Evolutionary conservation across 495 filamentous ascomycete species (phyloP), one percentile per base, ranked within the genome.

Genomic region (Xylaria grammica): DNA sequence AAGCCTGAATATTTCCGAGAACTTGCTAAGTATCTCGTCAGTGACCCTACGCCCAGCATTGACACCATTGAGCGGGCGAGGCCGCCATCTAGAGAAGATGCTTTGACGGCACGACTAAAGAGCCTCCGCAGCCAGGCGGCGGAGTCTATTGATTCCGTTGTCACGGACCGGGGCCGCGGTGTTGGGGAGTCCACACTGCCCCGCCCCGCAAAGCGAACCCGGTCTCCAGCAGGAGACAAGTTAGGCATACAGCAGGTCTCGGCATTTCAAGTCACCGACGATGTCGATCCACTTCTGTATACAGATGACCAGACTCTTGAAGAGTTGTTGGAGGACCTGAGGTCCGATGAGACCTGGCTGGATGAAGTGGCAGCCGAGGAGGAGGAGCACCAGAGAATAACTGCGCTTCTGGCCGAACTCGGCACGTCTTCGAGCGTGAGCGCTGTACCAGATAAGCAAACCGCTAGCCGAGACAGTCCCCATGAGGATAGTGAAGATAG

Each of bases 21-120:
- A 17, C 63, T 56, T 63, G 30, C 68, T 73, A 67, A 73, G 30
- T 32, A 9, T 62, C 17, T 50, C 22, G 32, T 19, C 26, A 74
- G 69, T n/a, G n/a, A n/a, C 27, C 52, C 65, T 22, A 29, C 50
- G 24, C 42, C 61, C 29, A n/a, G n/a, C n/a, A 48, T 60, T 56
- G 69, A 68, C 32, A 71, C 63, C 20, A 68, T 68, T 63, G 70
- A 67, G 32, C 40, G 68, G 29, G 63, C 63, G 13, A 68, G 67
- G 42, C 60, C 72, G n/a, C 30, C 64, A 15, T 78, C 79, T 4
- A 71, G 73, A 60, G 79, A 82, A 62, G 81, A 81, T 68, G 75
- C 75, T 27, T 73, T 83, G 45, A 65, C 77, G 1, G 76, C 69
- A 15, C 74, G 81, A 44, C 68, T 83, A 32, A 78, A 78, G 52